Conservation (phyloP, 257 asterid genomes). For the Agastache rugosa region DNA sequence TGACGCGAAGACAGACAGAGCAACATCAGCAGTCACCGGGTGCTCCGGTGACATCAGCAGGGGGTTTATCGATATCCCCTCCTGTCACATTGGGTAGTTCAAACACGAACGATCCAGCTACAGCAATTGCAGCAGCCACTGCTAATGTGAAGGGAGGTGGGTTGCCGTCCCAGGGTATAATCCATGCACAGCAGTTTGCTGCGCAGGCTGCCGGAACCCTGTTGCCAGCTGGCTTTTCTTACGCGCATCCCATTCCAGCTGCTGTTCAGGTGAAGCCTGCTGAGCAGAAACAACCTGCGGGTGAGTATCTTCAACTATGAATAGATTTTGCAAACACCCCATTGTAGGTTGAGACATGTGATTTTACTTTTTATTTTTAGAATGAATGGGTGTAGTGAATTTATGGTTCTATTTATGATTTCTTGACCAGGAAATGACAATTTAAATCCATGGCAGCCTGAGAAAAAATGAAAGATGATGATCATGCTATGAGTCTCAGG, state of each 20-base stretch:
- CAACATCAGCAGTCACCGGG: slow-evolving; percentile 68
- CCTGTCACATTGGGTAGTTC: slow-evolving; percentile 50
- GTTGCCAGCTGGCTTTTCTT: slow-evolving; percentile 69
- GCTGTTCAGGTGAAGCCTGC: slow-evolving; percentile 78
- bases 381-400: slow-evolving; percentile 32
- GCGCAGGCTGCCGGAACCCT: slow-evolving; percentile 58
- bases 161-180: slow-evolving; percentile 55
- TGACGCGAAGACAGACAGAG: slow-evolving; percentile 64
- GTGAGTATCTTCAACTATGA: slow-evolving; percentile 45
- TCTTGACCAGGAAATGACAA: slow-evolving; percentile 81
- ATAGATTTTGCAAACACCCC: slow-evolving; percentile 21
- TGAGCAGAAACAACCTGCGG: slow-evolving; percentile 90
- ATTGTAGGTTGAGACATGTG: slow-evolving; percentile 12
- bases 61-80: slow-evolving; percentile 55
- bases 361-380: slow-evolving; percentile 9
- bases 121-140: slow-evolving; percentile 85
- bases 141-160: slow-evolving; percentile 68
- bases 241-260: slow-evolving; percentile 69
- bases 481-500: slow-evolving; percentile 9
- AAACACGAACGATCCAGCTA: slow-evolving; percentile 82
- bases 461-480: slow-evolving; percentile 69
- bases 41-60: slow-evolving; percentile 47
- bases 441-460: slow-evolving; percentile 93
- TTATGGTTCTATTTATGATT: slow-evolving; percentile 41
- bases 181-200: slow-evolving; percentile 64